Evolutionary conservation across 2,329 filamentous ascomycete genomes (phyloP).

Genomic region (Cercospora janseana): DNA sequence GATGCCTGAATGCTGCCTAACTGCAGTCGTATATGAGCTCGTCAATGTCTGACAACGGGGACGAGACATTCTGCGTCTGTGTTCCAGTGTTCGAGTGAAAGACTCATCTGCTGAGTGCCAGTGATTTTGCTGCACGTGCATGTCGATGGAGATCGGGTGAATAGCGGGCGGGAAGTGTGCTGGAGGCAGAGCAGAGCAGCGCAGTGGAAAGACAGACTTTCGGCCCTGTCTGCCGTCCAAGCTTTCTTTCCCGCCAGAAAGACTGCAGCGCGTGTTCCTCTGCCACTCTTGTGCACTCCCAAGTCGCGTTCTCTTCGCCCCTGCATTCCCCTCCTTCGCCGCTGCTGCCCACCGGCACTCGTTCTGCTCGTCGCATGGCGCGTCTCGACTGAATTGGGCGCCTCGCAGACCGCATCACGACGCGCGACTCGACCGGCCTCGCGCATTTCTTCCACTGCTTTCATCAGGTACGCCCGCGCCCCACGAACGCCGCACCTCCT

Average conservation of each 20-base stretch:
- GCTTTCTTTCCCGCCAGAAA: neutral
- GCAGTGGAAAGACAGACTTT: neutral
- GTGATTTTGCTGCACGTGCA: no score
- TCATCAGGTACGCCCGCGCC: conserved; percentile 5
- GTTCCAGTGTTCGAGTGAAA: no score
- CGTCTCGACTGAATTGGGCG: conserved; percentile 11
- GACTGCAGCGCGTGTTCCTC: conserved; percentile 1
- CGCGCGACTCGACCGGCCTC: neutral
- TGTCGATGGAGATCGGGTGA: neutral
- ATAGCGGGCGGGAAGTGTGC: neutral
- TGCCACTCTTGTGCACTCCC: conserved; percentile 3
- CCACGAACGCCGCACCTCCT: neutral
- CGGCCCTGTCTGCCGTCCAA: neutral
- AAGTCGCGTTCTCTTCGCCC: conserved; percentile 1
- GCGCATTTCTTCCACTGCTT: neutral
- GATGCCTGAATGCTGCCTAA: conserved; percentile 2
- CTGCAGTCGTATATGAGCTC: neutral
- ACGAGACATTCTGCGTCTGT: no score
- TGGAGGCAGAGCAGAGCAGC: neutral
- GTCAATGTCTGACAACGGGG: no score
- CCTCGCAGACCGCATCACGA: no score
- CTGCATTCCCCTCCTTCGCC: conserved; percentile 5
- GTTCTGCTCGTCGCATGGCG: conserved; percentile 14
- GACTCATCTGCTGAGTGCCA: no score
- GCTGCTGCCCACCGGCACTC: conserved; percentile 3